Evolutionary conservation across 495 filamentous ascomycete species (phyloP), one percentile per base, ranked within the genome.

Genomic region (Penicillium pulvis): DNA sequence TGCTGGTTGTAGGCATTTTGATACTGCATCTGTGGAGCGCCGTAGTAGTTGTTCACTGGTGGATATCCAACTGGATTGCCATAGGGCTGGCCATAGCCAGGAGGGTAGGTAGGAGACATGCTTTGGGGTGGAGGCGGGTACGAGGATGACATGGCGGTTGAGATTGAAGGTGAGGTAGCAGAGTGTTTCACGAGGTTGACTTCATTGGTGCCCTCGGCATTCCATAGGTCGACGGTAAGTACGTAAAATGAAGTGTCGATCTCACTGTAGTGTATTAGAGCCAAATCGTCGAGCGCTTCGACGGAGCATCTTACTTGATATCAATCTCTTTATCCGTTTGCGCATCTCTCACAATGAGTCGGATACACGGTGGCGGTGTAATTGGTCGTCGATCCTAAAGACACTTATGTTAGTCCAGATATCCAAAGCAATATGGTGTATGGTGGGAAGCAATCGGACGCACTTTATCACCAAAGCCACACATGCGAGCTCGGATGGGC

Each of bases 381-480:
- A 98, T 97, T 23, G 94, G 94, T 59, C 94, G 83, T 66, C 94
- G 90, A 72, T 98, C 94, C 91, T 97, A 61, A 56, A 43, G 62
- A 57, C 23, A 7, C 53, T 71, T 58, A 61, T 45, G 61, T 63
- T 20, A 53, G 57, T 60, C 56, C 43, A 26, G 31, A 17, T 48
- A 36, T 5, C 30, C 19, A 30, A 39, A 33, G 20, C 5, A 17
- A 20, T 12, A 23, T 30, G 10, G 16, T 7, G 9, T 0, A 31
- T 20, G 17, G 16, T 8, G 26, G 44, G 10, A 16, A 46, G 6
- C 35, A 9, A 10, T 6, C 7, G 52, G 26, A 66, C 79, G 36
- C 71, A 96, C 92, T 83, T 98, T 98, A 73, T 98, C 94, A 54
- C 94, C 94, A 79, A 97, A 98, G 2, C 94, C 94, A 79, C 94